Evolutionary conservation across 805 yeast genomes (phyloP).

Genomic region (Saccharomycopsis selenospora): DNA sequence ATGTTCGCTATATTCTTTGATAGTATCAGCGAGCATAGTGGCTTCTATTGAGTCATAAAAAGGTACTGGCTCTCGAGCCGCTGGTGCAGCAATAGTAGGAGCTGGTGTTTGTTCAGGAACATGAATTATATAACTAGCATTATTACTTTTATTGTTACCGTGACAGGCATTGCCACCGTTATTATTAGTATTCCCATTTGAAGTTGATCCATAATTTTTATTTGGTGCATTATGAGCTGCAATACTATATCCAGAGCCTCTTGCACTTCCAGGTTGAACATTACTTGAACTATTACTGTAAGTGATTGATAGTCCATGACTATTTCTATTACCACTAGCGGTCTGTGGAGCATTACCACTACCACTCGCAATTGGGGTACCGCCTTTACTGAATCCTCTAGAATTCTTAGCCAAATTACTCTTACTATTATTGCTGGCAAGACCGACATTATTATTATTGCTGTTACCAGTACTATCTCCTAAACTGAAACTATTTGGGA

Average conservation of each 20-base stretch:
- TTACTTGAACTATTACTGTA: neutral
- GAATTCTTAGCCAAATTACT: neutral
- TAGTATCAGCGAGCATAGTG: neutral
- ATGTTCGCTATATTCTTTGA: neutral
- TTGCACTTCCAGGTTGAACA: neutral
- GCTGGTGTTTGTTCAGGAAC: neutral
- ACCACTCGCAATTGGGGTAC: neutral
- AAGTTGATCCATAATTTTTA: too few species aligned
- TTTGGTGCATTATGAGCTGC: too few species aligned
- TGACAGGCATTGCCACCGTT: too few species aligned
- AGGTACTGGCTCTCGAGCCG: neutral
- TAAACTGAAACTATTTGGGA: neutral
- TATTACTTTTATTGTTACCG: neutral
- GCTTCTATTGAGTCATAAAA: neutral
- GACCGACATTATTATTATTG: neutral
- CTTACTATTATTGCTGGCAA: neutral
- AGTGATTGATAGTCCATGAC: constrained; percentile 19
- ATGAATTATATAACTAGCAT: too few species aligned
- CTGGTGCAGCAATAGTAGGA: neutral
- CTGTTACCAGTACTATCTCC: neutral
- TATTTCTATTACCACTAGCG: constrained; percentile 23
- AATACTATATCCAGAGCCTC: neutral
- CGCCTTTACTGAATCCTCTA: neutral
- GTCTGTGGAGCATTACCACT: constrained; percentile 21
- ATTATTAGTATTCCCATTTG: too few species aligned